Evolutionary conservation across 768 basidiomycete species (phyloP), one percentile per base, ranked within the genome.

Genomic region (Mycena latifolia): DNA sequence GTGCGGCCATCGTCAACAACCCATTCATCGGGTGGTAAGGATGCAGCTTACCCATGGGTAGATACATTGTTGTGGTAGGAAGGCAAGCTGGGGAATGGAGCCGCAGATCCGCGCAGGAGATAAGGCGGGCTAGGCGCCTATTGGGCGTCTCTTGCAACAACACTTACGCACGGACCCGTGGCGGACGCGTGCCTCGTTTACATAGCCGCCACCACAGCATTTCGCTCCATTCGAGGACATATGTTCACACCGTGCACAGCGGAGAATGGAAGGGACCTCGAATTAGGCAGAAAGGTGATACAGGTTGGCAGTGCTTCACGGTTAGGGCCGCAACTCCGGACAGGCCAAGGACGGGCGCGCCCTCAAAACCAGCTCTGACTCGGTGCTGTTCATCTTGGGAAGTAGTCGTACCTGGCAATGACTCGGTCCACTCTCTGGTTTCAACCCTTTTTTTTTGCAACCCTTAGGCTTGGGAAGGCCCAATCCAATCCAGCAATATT

Each of bases 81-180:
- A 58, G n/a, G 60, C 55, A 67, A 67, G 55, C 53, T 55, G 53
- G 43, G 66, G 31, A 43, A 17, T 41, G 12, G 25, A 20, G 29
- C 27, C 15, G 31, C 31, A 46, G 15, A 22, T 15, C 33, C 24
- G 35, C 55, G 48, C 51, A 46, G 65, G 54, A 53, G 55, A 67
- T 67, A 67, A 62, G 56, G 61, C n/a, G 61, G 37, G 14, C 18
- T 54, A 45, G 55, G 55, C 66, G 66, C 46, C n/a, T 37, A 20
- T 29, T 27, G 12, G n/a, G 46, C 47, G 65, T 53, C 48, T 24
- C 3, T 20, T 14, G n/a, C 17, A 11, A 11, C 48, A 33, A 28
- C 33, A 51, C 25, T 22, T 17, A 45, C 51, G 63, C 63, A 35
- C 58, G 59, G 65, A 55, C 64, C 57, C 14, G 39, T 39, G 63